phyloP scores from a whole-genome alignment of 164 flowering plant genomes.

The Kalanchoe fedtschenkoi region DNA sequence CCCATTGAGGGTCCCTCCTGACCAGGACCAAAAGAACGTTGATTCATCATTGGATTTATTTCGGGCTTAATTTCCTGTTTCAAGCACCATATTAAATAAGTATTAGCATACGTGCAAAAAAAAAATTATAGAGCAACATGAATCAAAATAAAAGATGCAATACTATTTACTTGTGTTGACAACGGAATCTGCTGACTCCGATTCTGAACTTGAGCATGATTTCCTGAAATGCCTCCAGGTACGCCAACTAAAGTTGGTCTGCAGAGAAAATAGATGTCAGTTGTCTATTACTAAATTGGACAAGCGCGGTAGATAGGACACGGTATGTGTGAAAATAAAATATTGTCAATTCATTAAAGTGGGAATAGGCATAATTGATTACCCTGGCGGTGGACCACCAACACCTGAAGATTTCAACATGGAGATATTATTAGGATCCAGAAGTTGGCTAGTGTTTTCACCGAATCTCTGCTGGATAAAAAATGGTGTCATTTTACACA shows the following conservation, averaged over 20 bases:
- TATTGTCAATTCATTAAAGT: not conserved
- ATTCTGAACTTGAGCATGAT: constrained; percentile 62
- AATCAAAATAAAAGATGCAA: not conserved
- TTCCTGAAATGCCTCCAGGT: constrained; percentile 47
- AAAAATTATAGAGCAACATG: not conserved
- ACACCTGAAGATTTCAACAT: constrained; percentile 54
- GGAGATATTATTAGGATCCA: constrained; percentile 68
- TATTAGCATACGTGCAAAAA: not conserved
- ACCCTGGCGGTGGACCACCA: constrained; percentile 75
- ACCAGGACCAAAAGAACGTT: constrained; percentile 42
- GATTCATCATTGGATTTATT: constrained; percentile 50
- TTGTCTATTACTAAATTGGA: not conserved
- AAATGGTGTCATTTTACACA: not conserved
- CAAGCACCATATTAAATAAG: constrained; percentile 8
- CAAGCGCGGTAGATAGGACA: not conserved
- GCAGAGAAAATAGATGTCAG: constrained; percentile 9
- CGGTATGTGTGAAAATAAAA: not conserved
- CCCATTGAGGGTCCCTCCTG: constrained; percentile 71
- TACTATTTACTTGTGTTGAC: constrained; percentile 36
- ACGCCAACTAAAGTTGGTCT: constrained; percentile 76
- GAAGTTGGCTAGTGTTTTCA: constrained; percentile 52
- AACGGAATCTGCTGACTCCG: constrained; percentile 67
- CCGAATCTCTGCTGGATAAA: constrained; percentile 56
- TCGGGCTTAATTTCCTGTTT: constrained; percentile 62
- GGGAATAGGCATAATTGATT: constrained; percentile 6